A percentile compares a stretch with the other conserved stretches of the same genome.
Evolutionary conservation across 768 basidiomycete genomes (phyloP).

Genomic region (Flagelloscypha sp.): DNA sequence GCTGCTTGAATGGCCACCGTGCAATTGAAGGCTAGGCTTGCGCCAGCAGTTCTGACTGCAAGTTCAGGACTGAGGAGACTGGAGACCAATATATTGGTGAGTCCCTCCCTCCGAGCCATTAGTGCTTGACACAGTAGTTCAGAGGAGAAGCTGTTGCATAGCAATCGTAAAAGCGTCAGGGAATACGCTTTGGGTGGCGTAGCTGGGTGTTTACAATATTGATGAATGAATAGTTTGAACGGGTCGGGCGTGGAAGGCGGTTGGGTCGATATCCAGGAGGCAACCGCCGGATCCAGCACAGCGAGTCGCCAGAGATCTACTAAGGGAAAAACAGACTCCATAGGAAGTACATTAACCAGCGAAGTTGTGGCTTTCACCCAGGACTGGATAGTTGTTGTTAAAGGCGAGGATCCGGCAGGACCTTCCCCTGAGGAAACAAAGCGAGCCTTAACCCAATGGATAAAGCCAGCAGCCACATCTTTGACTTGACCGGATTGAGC

Average conservation of each 20-base stretch:
- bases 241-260: conserved; percentile 26
- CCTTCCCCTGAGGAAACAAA: conserved; percentile 26
- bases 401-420: conserved; percentile 11
- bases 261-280: conserved; percentile 39
- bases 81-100: conserved; percentile 54
- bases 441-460: conserved; percentile 59
- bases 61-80: conserved; percentile 63
- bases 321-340: conserved; percentile 65
- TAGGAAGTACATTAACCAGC: conserved; percentile 38
- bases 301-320: conserved; percentile 79
- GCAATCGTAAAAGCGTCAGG: conserved; percentile 58
- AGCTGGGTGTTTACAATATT: conserved; percentile 17
- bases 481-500: conserved; percentile 38
- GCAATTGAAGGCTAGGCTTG: conserved; percentile 74
- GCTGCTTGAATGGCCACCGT: conserved; percentile 57
- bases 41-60: conserved; percentile 67
- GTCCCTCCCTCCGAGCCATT: conserved; percentile 18
- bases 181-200: conserved; percentile 45
- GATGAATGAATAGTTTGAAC: conserved; percentile 37
- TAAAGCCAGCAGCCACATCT: conserved; percentile 38
- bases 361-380: conserved; percentile 42
- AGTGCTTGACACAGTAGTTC: conserved; percentile 36
- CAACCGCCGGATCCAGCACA: conserved; percentile 53
- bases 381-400: conserved; percentile 24
- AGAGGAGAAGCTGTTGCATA: conserved; percentile 59